Evolutionary conservation across 208 protist genomes (phyloP).

Genomic region (Herpetomonas tarakana): DNA sequence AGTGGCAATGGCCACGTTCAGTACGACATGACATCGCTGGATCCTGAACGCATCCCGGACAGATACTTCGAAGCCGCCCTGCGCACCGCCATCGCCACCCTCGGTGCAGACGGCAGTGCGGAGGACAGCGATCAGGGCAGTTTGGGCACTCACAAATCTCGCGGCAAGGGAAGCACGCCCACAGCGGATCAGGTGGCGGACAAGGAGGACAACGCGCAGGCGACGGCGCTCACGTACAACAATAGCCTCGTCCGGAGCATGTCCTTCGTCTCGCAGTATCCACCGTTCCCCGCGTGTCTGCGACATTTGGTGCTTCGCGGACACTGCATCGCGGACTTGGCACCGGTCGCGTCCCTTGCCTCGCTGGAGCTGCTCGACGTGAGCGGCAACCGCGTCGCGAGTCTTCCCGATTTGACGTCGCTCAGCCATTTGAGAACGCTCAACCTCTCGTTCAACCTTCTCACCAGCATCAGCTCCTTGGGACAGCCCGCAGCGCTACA

Average conservation of each 20-base stretch:
- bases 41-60: slow-evolving; percentile 12
- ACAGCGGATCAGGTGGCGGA: no score
- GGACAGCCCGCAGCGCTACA: slow-evolving; percentile 42
- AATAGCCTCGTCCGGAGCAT: slow-evolving; percentile 25
- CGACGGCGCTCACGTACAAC: slow-evolving; percentile 29
- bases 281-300: slow-evolving; percentile 25
- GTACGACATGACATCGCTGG: slow-evolving; percentile 21
- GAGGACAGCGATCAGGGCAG: no score
- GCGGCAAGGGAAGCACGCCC: no score
- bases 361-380: slow-evolving; percentile 64
- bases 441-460: slow-evolving; percentile 71
- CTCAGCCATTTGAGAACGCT: slow-evolving; percentile 42
- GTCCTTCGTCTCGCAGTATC: slow-evolving; percentile 6
- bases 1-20: no score
- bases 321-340: slow-evolving; percentile 52
- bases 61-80: slow-evolving; percentile 24
- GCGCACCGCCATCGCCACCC: not conserved
- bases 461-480: slow-evolving; percentile 38
- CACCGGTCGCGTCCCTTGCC: slow-evolving; percentile 41
- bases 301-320: slow-evolving; percentile 40
- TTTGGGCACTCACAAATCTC: no score
- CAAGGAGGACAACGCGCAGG: no score
- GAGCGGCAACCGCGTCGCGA: slow-evolving; percentile 55
- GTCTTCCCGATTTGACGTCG: slow-evolving; percentile 34
- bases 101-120: no score